phyloP scores from a whole-genome alignment of 169 alveolate genomes.

The Plasmodium sp. region DNA sequence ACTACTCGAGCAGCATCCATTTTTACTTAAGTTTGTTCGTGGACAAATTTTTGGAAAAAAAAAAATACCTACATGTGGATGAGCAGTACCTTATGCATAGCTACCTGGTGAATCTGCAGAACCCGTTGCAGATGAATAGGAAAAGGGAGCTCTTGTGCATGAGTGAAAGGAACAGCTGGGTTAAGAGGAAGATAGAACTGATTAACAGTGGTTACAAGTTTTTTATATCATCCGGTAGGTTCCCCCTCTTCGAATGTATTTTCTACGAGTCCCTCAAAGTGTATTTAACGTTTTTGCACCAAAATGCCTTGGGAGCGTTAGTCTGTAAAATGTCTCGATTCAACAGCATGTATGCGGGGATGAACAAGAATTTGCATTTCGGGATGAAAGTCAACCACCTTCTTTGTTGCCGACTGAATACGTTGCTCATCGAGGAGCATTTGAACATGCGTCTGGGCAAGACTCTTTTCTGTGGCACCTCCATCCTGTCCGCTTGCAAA shows the following conservation, averaged over 20 bases:
- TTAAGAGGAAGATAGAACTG: conserved; percentile 12
- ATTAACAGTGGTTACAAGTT: conserved; percentile 65
- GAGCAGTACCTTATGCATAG: conserved; percentile 45
- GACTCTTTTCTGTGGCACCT: neutral
- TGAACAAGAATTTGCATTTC: conserved; percentile 29
- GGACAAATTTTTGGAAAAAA: conserved; percentile 66
- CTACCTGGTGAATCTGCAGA: conserved; percentile 30
- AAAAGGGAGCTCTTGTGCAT: neutral
- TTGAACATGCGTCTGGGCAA: conserved; percentile 24
- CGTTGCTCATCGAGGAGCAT: conserved; percentile 1
- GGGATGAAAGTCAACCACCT: conserved; percentile 23
- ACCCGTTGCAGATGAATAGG: conserved; percentile 13
- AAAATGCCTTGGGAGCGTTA: conserved; percentile 24
- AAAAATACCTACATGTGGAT: conserved; percentile 65
- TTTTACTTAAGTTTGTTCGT: conserved; percentile 36
- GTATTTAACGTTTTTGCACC: conserved; percentile 17
- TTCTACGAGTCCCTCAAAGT: conserved; percentile 31
- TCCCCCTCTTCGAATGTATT: conserved; percentile 1
- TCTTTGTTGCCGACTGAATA: conserved; percentile 10
- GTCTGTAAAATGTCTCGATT: conserved; percentile 42
- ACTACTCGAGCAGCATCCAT: conserved; percentile 15
- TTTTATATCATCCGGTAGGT: conserved; percentile 14
- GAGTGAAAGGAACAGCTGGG: conserved; percentile 6
- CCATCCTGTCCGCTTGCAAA: conserved; percentile 37
- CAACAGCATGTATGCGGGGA: conserved; percentile 15